Percentiles rank a stretch among this genome's conserved stretches.
phyloP scores from a whole-genome alignment of 148 eudicot species.

The Amaranthus hypochondriacus region DNA sequence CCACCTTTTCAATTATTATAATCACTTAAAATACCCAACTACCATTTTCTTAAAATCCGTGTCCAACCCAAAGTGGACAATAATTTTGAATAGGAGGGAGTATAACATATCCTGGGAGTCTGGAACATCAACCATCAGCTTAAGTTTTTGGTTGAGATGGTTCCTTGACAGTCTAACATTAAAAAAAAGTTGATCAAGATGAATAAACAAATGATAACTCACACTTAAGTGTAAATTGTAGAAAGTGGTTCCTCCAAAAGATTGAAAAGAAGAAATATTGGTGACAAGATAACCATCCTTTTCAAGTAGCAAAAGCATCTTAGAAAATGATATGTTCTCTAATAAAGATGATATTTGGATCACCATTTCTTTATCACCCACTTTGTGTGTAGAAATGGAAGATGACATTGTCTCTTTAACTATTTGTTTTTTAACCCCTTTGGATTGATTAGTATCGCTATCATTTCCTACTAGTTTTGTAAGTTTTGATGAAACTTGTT shows the following conservation, averaged over 20 bases:
- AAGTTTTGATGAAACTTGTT: conserved; percentile 30
- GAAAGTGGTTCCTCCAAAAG: conserved; percentile 48
- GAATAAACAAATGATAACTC: conserved; percentile 2
- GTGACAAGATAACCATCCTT: conserved; percentile 37
- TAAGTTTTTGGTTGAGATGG: no score
- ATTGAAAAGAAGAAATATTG: conserved; percentile 42
- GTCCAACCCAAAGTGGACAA: no score
- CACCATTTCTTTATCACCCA: conserved; percentile 38
- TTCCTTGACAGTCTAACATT: conserved; percentile 9
- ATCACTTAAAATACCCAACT: no score
- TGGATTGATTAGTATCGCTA: background rate
- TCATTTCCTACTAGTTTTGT: conserved; percentile 3
- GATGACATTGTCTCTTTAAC: background rate
- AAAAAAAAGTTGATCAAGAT: background rate
- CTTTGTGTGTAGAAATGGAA: conserved; percentile 27
- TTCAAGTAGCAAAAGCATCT: conserved; percentile 41
- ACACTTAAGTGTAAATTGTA: conserved; percentile 69
- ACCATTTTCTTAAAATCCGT: no score
- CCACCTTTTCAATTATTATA: no score
- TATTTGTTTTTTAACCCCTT: background rate
- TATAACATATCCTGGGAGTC: no score
- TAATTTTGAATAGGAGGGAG: no score
- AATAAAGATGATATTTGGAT: conserved; percentile 40
- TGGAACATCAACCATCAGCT: no score
- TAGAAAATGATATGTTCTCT: conserved; percentile 29